A percentile compares a stretch with the other conserved stretches of the same genome.
phyloP scores from a whole-genome alignment of 768 basidiomycete genomes.

The Boletus reticuloceps region DNA sequence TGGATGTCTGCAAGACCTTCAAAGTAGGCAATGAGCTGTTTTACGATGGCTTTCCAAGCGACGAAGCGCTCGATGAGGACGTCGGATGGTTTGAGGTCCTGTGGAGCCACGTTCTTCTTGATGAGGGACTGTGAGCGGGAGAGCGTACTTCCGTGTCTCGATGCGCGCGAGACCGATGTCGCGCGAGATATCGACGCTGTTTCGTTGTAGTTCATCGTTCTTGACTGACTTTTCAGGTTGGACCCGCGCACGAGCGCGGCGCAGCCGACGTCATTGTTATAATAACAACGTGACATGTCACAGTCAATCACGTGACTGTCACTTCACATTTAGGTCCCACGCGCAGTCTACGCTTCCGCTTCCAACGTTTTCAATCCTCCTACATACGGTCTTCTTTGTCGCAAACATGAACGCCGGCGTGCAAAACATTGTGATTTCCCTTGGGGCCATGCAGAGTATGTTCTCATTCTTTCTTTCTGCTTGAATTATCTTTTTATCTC shows the following conservation, averaged over 20 bases:
- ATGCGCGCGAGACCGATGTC: constrained; percentile 66
- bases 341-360: not conserved
- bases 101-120: constrained; percentile 89
- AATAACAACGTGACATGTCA: constrained; percentile 19
- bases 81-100: constrained; percentile 90
- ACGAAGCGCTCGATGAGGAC: constrained; percentile 94
- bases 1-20: constrained; percentile 72
- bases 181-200: constrained; percentile 59
- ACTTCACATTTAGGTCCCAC: not conserved
- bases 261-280: constrained; percentile 27
- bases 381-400: constrained; percentile 12
- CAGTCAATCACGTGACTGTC: constrained; percentile 11
- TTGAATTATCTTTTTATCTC: not conserved
- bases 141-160: constrained; percentile 64
- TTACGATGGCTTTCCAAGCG: constrained; percentile 95
- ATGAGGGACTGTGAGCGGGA: constrained; percentile 85
- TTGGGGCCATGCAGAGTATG: constrained; percentile 89
- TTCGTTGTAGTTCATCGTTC: constrained; percentile 41
- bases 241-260: too few species aligned
- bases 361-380: constrained; percentile 8
- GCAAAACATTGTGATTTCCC: constrained; percentile 83
- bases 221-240: not conserved
- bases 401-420: constrained; percentile 69
- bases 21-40: constrained; percentile 92
- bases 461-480: not conserved